Evolutionary conservation across 495 filamentous ascomycete species (phyloP), one percentile per base, ranked within the genome.

Genomic region (Podospora comata): DNA sequence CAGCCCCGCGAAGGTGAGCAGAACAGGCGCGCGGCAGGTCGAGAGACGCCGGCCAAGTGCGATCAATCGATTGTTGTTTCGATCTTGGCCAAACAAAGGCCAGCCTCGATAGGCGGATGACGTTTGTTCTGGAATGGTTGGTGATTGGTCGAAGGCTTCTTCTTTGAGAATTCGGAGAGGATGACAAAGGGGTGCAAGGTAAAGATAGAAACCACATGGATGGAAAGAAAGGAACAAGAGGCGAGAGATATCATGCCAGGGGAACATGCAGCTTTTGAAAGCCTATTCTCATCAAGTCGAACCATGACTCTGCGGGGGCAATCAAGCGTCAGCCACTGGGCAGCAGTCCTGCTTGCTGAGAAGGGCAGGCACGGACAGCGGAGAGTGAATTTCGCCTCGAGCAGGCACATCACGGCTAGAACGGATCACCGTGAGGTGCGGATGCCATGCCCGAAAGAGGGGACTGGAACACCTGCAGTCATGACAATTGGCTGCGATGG

Each of bases 1-100:
- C 26, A 54, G 26, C 58, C 28, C 66, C 63, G 20, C 27, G 65
- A 65, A 53, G 54, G 27, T 28, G 61, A 39, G 27, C 9, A 26
- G 54, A 62, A 48, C 70, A 74, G 67, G 70, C 75, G 75, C 75
- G 73, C 71, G 73, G 68, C 72, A 73, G 72, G 71, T 48, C 71
- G 58, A 66, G 58, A 53, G 59, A 60, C 67, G 66, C 63, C 44
- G 67, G 62, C 59, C 62, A 67, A 65, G 64, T 59, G 67, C 34
- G 58, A 69, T 66, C 65, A 68, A 62, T 68, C 73, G 71, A 55
- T 19, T 71, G 59, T 18, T 39, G 68, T 71, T 71, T 71, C 71
- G 69, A 55, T 66, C 34, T 23, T 66, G 57, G 70, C 58, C 67
- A 69, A 62, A 65, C 56, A 71, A 70, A 63, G 55, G 68, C 58